Evolutionary conservation across 208 protist genomes (phyloP), one percentile per base, ranked within the genome.

Genomic region (Leishmania martiniquensis): DNA sequence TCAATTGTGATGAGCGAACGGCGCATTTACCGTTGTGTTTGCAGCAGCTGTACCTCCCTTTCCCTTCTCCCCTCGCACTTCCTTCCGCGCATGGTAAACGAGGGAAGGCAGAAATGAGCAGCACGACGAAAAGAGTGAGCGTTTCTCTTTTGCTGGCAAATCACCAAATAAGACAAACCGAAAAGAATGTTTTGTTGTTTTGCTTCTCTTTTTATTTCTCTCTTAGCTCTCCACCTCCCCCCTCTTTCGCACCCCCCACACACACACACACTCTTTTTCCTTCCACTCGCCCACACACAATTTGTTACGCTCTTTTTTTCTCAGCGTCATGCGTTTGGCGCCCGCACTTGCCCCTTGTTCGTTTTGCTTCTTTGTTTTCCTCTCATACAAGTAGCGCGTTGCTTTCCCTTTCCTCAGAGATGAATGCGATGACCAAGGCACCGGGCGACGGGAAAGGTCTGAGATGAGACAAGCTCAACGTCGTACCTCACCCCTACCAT

Each of bases 381-480:
- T 68, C 49, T 32, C 65, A 3, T 42, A 69, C 42, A 69, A 9
- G 25, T 9, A 25, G 42, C 49, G 65, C 49, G 34, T 25, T 29
- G 15, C 29, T 13, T 42, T 69, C 42, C 65, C 49, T 17, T 37
- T 47, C 34, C 2, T 25, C 63, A 39, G 63, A 45, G 67, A 22
- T 72, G 45, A 20, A 72, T 42, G 45, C 52, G 45, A 17, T 55
- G 67, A 22, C 45, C 29, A 39, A 57, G 47, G 29, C 13, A 51
- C n/a, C 9, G 15, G 34, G n/a, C 15, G 29, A 71, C 42, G 32
- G 44, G 13, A 72, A 51, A 42, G 47, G 29, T 57, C n/a, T 79
- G 79, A 79, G 79, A 83, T 63, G 79, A 83, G 72, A 85, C 81
- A 85, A 79, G 59, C 25, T 79, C 72, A 83, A 74, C 79, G 79